A percentile compares a stretch with the other conserved stretches of the same genome.
Evolutionary conservation across 768 basidiomycete genomes (phyloP).

Genomic region (Hygrophorus pudorinus): DNA sequence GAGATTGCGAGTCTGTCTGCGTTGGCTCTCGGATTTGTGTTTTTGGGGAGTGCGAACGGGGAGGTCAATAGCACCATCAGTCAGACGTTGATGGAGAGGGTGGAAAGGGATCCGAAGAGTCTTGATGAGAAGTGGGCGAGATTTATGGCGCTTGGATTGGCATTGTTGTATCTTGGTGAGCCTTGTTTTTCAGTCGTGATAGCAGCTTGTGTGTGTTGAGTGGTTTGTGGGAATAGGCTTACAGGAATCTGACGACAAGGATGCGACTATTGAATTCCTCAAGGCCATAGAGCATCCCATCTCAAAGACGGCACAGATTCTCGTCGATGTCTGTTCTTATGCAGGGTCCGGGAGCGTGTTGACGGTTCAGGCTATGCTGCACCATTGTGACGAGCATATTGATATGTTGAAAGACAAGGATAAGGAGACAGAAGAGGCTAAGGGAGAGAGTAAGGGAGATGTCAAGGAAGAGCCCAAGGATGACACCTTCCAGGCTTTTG

Average conservation of each 20-base stretch:
- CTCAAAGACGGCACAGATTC: constrained; percentile 80
- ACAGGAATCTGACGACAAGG: constrained; percentile 68
- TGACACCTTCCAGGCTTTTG: constrained; percentile 84
- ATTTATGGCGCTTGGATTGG: constrained; percentile 85
- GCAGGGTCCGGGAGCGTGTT: constrained; percentile 95
- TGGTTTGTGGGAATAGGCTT: constrained; percentile 41
- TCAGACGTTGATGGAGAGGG: constrained; percentile 84
- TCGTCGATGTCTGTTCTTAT: constrained; percentile 90
- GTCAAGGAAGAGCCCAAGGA: constrained; percentile 28
- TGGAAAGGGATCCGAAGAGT: constrained; percentile 37
- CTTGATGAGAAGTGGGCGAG: constrained; percentile 91
- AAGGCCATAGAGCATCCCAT: constrained; percentile 91
- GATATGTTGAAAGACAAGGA: constrained; percentile 43
- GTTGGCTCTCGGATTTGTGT: constrained; percentile 87
- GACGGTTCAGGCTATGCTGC: constrained; percentile 85
- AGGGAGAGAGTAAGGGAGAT: constrained; percentile 36
- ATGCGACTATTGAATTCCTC: constrained; percentile 87
- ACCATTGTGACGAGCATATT: constrained; percentile 89
- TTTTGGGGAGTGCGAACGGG: constrained; percentile 90
- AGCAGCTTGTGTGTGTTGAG: neutral
- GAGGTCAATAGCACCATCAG: constrained; percentile 85
- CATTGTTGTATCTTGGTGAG: constrained; percentile 82
- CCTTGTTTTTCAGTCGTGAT: constrained; percentile 3
- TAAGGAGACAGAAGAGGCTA: constrained; percentile 50
- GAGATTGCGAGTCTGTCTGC: constrained; percentile 83